Base-by-base conservation (phyloP, 441 rosid genomes). In the Bruguiera hainesii region DNA sequence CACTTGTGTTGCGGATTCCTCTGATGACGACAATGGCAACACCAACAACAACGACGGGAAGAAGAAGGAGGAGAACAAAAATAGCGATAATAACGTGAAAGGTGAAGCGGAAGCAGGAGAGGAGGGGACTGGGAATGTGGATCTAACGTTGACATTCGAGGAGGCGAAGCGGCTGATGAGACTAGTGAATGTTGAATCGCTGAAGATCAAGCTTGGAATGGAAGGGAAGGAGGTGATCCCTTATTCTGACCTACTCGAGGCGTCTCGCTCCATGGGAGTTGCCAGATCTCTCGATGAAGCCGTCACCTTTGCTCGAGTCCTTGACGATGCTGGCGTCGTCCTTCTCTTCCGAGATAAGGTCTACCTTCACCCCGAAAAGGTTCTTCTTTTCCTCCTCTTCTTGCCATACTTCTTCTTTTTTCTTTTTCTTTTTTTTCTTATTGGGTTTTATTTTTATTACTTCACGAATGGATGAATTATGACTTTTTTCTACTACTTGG, bases 321-420 rank as follows among this genome's bases (percentile, higher is more conserved):
- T 94, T 1, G 99, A 94, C 52, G 91, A 94, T 7, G 94, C 99
- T 1, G 98, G 98, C n/a, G 89, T 89, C 26, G 61, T 89, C 7
- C 91, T 94, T 71, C 90, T 91, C 64, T 91, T 88, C 64, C 87
- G 98, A 6, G 93, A 91, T 74, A 88, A 85, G 80, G 98, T 91
- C 60, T 85, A 85, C 76, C 89, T 94, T 48, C 88, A 91, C 59
- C 99, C 99, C 13, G 87, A 88, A 29, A 94, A 94, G 98, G 99
- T 94, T 42, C 15, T 21, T 9, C 55, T 50, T 50, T 21, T 50
- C 55, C 19, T 8, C 10, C 26, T 52, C 23, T 51, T n/a, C 23
- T 51, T 26, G 26, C 26, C 59, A 23, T 9, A 28, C 18, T 56
- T 25, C 15, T 28, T 20, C 26, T n/a, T 59, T 5, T 7, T n/a